These are phyloP conservation scores for Leccinum incarnatum DNA, from an alignment of 768 basidiomycete genomes.

Conservation along the genomic window DNA sequence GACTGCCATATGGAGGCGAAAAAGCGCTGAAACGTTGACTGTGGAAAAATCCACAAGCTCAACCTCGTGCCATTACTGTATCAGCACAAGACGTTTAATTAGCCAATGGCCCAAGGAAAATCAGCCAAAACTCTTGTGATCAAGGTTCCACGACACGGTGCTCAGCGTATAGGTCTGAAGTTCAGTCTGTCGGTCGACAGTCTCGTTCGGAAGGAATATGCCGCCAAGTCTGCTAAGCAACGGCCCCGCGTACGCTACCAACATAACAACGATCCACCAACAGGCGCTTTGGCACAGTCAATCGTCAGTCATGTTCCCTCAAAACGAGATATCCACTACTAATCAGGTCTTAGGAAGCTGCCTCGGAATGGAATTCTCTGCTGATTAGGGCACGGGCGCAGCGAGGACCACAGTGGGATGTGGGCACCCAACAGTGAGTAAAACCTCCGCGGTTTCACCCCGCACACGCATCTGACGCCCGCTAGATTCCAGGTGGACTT, in stretches of 20 bases:
- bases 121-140: constrained; percentile 56
- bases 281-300: constrained; percentile 49
- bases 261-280: constrained; percentile 52
- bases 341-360: constrained; percentile 52
- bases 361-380: constrained; percentile 84
- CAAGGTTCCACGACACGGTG: constrained; percentile 71
- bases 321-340: background rate
- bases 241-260: constrained; percentile 41
- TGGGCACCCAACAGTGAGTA: constrained; percentile 80
- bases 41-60: background rate
- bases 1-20: constrained; percentile 14
- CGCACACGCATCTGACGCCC: background rate
- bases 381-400: constrained; percentile 76
- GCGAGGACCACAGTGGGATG: constrained; percentile 84
- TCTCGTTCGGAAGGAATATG: constrained; percentile 47
- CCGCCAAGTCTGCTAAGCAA: constrained; percentile 47
- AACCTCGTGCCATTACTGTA: background rate
- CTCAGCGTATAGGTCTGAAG: constrained; percentile 67
- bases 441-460: background rate
- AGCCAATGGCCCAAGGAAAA: constrained; percentile 38
- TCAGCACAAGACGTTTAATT: background rate
- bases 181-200: constrained; percentile 57
- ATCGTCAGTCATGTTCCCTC: constrained; percentile 47
- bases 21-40: background rate
- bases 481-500: constrained; percentile 73